These are phyloP conservation scores for Podaxis mareebaensis DNA, from an alignment of 768 basidiomycete genomes.

Conservation along the genomic window DNA sequence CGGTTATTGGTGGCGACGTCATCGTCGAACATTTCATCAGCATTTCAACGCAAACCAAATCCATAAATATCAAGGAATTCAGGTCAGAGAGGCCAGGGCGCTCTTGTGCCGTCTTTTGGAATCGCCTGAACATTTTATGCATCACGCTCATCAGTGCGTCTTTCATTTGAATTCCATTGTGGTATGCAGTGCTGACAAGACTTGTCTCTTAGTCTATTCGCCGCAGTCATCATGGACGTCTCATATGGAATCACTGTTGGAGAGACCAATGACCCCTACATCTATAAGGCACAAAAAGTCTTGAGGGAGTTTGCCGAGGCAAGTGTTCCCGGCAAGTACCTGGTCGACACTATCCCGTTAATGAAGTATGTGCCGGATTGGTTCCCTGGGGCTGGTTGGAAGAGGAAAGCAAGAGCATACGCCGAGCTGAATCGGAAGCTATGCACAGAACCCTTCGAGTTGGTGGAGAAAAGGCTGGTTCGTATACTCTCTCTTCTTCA, in stretches of 20 bases:
- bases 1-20: conserved; percentile 28
- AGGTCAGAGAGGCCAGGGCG: conserved; percentile 23
- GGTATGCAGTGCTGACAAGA: neutral
- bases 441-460: conserved; percentile 39
- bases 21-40: conserved; percentile 27
- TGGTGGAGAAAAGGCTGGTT: conserved; percentile 36
- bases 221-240: conserved; percentile 11
- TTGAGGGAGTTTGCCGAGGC: conserved; percentile 25
- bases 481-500: neutral
- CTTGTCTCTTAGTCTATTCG: conserved; percentile 6
- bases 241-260: conserved; percentile 13
- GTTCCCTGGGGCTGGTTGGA: conserved; percentile 48
- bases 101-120: conserved; percentile 24
- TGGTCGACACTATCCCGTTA: conserved; percentile 29
- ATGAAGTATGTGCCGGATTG: conserved; percentile 33
- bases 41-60: conserved; percentile 25
- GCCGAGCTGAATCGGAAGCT: conserved; percentile 32
- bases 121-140: conserved; percentile 25
- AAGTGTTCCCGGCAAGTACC: conserved; percentile 28
- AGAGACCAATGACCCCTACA: conserved; percentile 14
- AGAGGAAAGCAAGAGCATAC: conserved; percentile 36
- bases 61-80: conserved; percentile 24
- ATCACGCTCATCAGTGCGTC: conserved; percentile 29
- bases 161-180: neutral
- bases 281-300: conserved; percentile 26